Evolutionary conservation across 805 yeast species (phyloP).

Genomic region (Cyberlindnera nakhonratchasimensis): DNA sequence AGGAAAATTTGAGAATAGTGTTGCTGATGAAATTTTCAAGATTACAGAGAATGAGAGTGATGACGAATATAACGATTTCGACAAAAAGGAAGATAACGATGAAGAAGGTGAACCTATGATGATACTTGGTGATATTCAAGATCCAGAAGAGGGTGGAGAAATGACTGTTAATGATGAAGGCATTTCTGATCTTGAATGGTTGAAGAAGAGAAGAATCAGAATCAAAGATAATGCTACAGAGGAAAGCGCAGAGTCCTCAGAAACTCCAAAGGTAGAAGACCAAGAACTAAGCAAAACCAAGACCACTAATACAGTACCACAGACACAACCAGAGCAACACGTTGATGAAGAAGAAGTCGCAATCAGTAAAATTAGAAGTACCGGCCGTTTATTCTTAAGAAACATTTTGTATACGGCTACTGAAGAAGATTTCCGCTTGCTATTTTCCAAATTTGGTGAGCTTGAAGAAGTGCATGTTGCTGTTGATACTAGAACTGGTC

Average conservation of each 20-base stretch:
- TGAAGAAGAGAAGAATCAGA: conserved; percentile 68
- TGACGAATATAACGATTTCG: conserved; percentile 41
- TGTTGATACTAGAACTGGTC: conserved; percentile 82
- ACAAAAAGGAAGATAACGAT: conserved; percentile 34
- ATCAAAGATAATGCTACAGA: conserved; percentile 48
- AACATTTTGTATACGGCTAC: conserved; percentile 77
- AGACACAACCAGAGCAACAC: background rate
- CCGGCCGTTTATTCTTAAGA: conserved; percentile 85
- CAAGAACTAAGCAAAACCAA: conserved; percentile 22
- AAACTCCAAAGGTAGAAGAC: conserved; percentile 13
- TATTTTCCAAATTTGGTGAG: conserved; percentile 67
- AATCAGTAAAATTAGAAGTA: conserved; percentile 50
- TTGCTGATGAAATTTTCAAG: conserved; percentile 27
- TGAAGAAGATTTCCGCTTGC: conserved; percentile 68
- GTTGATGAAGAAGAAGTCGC: conserved; percentile 39
- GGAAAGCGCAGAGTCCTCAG: conserved; percentile 12
- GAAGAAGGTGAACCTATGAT: conserved; percentile 52
- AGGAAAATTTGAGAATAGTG: conserved; percentile 20
- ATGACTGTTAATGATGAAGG: conserved; percentile 37
- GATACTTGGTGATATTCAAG: conserved; percentile 32
- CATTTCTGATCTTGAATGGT: conserved; percentile 84
- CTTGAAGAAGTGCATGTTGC: conserved; percentile 92
- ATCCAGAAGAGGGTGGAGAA: conserved; percentile 15
- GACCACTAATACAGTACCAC: conserved; percentile 27
- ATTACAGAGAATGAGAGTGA: conserved; percentile 38